Conservation (phyloP, 331 rosid genomes). For the Malus hybrid region DNA sequence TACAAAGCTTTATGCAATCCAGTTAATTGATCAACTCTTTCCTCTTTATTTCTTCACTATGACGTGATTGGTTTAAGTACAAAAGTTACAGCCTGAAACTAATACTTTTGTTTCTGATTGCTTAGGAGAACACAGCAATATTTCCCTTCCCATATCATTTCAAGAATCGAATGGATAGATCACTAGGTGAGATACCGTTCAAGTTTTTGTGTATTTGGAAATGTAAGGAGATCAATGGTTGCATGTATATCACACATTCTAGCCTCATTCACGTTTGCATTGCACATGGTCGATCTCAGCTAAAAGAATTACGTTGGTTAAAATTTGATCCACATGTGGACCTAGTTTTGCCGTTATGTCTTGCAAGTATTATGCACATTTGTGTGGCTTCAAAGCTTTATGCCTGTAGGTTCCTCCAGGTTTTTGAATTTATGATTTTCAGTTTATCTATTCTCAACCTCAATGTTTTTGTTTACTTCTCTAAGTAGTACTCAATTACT, state of each 20-base stretch:
- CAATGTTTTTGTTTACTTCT: not conserved
- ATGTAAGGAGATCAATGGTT: not conserved
- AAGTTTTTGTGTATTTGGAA: not conserved
- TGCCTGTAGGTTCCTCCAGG: not conserved
- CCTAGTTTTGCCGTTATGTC: not conserved
- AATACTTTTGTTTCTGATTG: conserved; percentile 15
- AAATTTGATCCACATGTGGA: not conserved
- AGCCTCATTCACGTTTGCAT: not conserved
- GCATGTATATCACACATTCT: not conserved
- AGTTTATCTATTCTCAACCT: not conserved
- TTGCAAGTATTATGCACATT: not conserved
- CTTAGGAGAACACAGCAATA: conserved; percentile 66
- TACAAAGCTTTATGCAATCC: conserved; percentile 83
- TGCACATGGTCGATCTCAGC: not conserved
- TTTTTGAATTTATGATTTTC: not conserved
- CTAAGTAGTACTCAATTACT: not conserved
- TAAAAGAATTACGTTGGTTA: not conserved
- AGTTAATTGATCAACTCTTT: conserved; percentile 34
- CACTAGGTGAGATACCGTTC: conserved; percentile 55
- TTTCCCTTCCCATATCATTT: conserved; percentile 57
- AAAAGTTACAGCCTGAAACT: not conserved
- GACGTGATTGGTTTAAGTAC: conserved; percentile 3
- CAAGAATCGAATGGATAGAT: conserved; percentile 29
- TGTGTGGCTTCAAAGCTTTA: not conserved
- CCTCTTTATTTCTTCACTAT: not conserved